These are phyloP conservation scores for Metschnikowia matae DNA, from an alignment of 805 yeast genomes.

Conservation along the genomic window DNA sequence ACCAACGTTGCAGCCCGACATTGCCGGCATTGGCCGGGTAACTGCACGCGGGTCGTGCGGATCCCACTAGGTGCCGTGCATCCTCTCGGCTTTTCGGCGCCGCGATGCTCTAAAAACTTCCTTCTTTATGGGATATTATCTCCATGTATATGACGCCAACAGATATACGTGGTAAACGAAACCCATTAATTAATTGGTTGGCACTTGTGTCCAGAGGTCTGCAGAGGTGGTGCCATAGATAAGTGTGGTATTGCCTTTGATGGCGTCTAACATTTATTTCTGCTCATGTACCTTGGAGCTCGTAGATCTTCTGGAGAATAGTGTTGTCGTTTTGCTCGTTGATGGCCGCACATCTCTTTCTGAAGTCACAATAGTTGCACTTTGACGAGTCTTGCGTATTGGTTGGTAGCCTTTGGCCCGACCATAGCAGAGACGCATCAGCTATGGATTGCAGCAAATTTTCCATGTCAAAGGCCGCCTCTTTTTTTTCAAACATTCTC, in stretches of 20 bases:
- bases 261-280: constrained; percentile 19
- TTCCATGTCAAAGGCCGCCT: constrained; percentile 34
- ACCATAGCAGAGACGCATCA: constrained; percentile 50
- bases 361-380: constrained; percentile 57
- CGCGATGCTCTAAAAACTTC: background rate
- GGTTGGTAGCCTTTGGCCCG: constrained; percentile 49
- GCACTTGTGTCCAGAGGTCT: constrained; percentile 20
- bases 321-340: constrained; percentile 7
- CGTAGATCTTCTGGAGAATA: constrained; percentile 5
- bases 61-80: background rate
- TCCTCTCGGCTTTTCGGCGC: background rate
- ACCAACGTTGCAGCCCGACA: background rate
- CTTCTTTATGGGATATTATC: constrained; percentile 27
- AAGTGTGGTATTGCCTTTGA: constrained; percentile 22
- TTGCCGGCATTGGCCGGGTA: constrained; percentile 8
- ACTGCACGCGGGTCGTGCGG: constrained; percentile 5
- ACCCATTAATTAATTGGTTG: constrained; percentile 28
- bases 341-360: constrained; percentile 18
- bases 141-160: constrained; percentile 32
- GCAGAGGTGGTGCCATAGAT: constrained; percentile 23
- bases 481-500: constrained; percentile 33
- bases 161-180: constrained; percentile 41
- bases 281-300: constrained; percentile 8
- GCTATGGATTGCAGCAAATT: constrained; percentile 26
- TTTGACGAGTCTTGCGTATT: constrained; percentile 38